Evolutionary conservation across 495 filamentous ascomycete species (phyloP).

Genomic region (Xylaria scruposa): DNA sequence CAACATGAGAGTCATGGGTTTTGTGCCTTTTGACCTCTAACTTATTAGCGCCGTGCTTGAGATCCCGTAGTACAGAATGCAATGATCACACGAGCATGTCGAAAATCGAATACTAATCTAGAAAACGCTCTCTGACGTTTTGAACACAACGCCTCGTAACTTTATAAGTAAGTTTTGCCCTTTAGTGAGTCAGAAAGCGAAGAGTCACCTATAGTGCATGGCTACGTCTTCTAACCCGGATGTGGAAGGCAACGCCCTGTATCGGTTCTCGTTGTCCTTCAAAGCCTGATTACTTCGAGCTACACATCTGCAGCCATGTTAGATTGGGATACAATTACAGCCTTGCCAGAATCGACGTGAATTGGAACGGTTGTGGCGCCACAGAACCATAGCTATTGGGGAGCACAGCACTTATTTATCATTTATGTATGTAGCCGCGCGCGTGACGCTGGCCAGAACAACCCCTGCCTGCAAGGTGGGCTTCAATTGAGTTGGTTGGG

Average conservation of each 20-base stretch:
- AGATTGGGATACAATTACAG: neutral
- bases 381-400: neutral
- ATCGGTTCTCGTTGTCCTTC: neutral
- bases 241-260: constrained; percentile 16
- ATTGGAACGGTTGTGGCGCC: constrained; percentile 16
- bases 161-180: neutral
- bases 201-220: constrained; percentile 22
- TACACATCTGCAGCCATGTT: neutral
- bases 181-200: constrained; percentile 15
- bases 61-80: neutral
- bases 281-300: neutral
- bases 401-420: constrained; percentile 5
- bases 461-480: constrained; percentile 15
- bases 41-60: neutral
- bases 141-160: neutral
- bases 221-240: constrained; percentile 12
- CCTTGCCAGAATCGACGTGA: neutral
- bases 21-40: constrained; percentile 1
- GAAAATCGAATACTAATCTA: neutral
- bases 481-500: constrained; percentile 17
- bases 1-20: neutral
- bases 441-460: constrained; percentile 9
- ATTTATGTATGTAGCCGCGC: constrained; percentile 12
- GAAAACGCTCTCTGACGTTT: neutral
- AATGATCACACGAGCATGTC: constrained; percentile 6